phyloP scores from a whole-genome alignment of 2,329 filamentous ascomycete species.

The Xylaria sp. region DNA sequence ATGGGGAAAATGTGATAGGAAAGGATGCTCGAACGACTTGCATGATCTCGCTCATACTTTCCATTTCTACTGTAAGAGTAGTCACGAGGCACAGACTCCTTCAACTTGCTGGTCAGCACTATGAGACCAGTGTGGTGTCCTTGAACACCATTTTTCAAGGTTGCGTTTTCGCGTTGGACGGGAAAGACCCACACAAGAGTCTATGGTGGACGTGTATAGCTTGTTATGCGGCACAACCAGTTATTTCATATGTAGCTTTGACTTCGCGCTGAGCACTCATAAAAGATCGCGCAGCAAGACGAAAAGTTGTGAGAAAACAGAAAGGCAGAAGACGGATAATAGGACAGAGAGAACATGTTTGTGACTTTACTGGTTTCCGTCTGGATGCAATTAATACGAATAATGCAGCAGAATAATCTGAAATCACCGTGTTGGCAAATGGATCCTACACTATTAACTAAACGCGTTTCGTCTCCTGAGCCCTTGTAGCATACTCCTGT shows the following conservation, averaged over 20 bases:
- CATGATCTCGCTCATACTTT: neutral
- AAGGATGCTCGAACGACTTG: too few relatives aligned
- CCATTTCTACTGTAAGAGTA: neutral
- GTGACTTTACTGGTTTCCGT: neutral
- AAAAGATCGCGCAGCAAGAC: neutral
- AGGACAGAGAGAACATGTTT: neutral
- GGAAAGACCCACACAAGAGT: neutral
- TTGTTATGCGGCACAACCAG: neutral
- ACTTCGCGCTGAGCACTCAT: neutral
- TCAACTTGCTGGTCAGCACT: neutral
- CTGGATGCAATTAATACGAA: neutral
- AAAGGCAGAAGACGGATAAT: neutral
- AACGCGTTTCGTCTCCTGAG: neutral
- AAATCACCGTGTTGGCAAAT: neutral
- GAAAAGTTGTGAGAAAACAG: neutral
- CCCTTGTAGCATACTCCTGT: neutral
- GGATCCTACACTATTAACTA: neutral
- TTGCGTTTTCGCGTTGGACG: neutral
- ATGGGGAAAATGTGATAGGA: neutral
- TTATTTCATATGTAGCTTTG: neutral
- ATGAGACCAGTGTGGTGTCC: neutral
- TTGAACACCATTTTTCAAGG: neutral
- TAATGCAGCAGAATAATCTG: neutral
- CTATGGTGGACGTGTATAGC: neutral
- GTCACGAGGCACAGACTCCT: neutral